Evolutionary conservation across 2,329 filamentous ascomycete genomes (phyloP), one percentile per base, ranked within the genome.

Genomic region (Fonsecaea monophora): DNA sequence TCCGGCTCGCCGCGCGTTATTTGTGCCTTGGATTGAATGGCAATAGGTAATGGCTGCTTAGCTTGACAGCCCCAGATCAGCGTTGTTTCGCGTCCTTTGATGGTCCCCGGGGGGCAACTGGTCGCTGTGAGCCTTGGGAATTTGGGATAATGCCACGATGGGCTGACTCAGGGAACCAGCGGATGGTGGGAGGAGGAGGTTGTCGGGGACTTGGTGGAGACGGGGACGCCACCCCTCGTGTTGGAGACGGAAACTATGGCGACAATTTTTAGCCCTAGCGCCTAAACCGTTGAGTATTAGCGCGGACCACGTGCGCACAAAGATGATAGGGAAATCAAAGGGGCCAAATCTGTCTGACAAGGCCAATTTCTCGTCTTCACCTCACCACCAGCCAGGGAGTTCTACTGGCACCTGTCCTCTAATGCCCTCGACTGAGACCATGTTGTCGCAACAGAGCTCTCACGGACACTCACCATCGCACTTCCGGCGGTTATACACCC

Each of bases 191-290:
- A 50, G 45, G 18, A 61, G 57, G 57, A 58, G 37, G 55, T 54
- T 37, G 59, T 61, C 59, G 59, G 59, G 59, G 59, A 61, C 45
- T 38, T 34, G 32, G 40, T 42, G 40, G 57, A 35, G 59, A 37
- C 21, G 5, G 45, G n/a, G 18, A 40, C 59, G 34, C 48, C 32
- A 21, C 13, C 32, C 45, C 35, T 15, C 18, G 37, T 61, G 34
- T 30, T 30, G 45, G 45, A 50, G 45, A 50, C 45, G 59, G 59
- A 42, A 61, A 61, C 59, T 61, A 61, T 54, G 59, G 59, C 59
- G 59, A 53, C 35, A 35, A 30, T 50, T 50, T 30, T 50, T 30
- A 25, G 45, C 45, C 45, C 21, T 8, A 4, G 9, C 18, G 4
- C 10, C 45, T 3, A 30, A 25, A 12, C 45, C 21, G 45, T 50